Percentiles rank a stretch among this genome's conserved stretches.
phyloP scores from a whole-genome alignment of 805 yeast species.

The Lipomyces starkeyi region DNA sequence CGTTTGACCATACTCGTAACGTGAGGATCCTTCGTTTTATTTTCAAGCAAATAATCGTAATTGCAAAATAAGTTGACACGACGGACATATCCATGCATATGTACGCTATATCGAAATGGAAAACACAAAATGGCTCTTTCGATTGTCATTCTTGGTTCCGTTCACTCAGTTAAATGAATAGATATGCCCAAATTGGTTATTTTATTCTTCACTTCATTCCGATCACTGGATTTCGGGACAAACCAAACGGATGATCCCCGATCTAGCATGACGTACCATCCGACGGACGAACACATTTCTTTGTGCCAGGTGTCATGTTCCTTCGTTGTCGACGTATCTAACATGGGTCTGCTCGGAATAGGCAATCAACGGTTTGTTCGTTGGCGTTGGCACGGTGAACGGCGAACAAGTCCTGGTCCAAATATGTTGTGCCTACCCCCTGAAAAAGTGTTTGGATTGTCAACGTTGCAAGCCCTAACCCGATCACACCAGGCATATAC shows the following conservation, averaged over 20 bases:
- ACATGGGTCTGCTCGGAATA: background rate
- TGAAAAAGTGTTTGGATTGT: background rate
- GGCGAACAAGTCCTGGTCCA: background rate
- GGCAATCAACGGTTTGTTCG: background rate
- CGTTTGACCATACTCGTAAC: too few relatives aligned
- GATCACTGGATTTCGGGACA: background rate
- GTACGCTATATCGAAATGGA: too few relatives aligned
- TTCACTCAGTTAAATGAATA: background rate
- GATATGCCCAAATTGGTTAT: background rate
- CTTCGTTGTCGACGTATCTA: background rate
- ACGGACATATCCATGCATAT: too few relatives aligned
- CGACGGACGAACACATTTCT: background rate
- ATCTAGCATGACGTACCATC: background rate
- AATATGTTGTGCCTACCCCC: background rate
- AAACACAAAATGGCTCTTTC: too few relatives aligned
- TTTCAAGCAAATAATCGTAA: too few relatives aligned
- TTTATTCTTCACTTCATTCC: background rate
- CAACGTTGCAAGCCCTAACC: background rate
- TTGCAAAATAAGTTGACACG: too few relatives aligned
- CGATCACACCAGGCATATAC: background rate
- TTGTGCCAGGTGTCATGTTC: slow-evolving; percentile 6
- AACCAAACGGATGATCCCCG: background rate
- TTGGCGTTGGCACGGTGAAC: too few relatives aligned
- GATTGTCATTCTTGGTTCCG: too few relatives aligned
- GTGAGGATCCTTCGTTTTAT: too few relatives aligned